These are phyloP conservation scores for Dicorynia guianensis DNA, from an alignment of 306 rosid species.

Conservation along the genomic window DNA sequence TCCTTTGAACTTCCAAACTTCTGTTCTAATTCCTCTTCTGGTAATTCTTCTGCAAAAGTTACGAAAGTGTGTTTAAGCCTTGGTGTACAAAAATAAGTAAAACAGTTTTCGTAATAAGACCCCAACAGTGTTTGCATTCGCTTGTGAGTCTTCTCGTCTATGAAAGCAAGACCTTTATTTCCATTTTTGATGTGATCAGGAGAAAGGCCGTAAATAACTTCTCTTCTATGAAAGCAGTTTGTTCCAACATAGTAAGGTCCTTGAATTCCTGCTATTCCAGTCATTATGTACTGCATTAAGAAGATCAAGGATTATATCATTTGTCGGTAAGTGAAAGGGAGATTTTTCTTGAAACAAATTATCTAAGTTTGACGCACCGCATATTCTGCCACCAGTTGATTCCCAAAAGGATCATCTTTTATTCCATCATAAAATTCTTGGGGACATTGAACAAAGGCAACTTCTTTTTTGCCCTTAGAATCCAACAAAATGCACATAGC, in stretches of 20 bases:
- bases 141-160: not conserved
- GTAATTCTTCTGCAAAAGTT: constrained; percentile 24
- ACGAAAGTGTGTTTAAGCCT: no score
- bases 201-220: constrained; percentile 49
- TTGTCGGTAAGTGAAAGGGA: not conserved
- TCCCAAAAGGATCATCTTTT: constrained; percentile 58
- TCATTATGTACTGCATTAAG: not conserved
- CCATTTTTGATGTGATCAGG: not conserved
- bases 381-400: not conserved
- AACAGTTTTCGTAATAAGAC: no score
- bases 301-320: not conserved
- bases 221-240: constrained; percentile 48
- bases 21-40: not conserved
- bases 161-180: no score
- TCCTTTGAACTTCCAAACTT: no score
- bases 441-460: constrained; percentile 53
- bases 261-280: constrained; percentile 50
- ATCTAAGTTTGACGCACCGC: constrained; percentile 21
- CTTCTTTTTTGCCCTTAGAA: constrained; percentile 30
- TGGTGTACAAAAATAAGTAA: no score
- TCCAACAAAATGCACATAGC: constrained; percentile 47
- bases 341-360: no score
- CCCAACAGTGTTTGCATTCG: not conserved
- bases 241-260: constrained; percentile 45
- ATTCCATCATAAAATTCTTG: constrained; percentile 42